Percentiles rank a stretch among this genome's conserved stretches.
These are phyloP conservation scores for Scedosporium dehoogii DNA, from an alignment of 2,329 filamentous ascomycete genomes.

Conservation along the genomic window DNA sequence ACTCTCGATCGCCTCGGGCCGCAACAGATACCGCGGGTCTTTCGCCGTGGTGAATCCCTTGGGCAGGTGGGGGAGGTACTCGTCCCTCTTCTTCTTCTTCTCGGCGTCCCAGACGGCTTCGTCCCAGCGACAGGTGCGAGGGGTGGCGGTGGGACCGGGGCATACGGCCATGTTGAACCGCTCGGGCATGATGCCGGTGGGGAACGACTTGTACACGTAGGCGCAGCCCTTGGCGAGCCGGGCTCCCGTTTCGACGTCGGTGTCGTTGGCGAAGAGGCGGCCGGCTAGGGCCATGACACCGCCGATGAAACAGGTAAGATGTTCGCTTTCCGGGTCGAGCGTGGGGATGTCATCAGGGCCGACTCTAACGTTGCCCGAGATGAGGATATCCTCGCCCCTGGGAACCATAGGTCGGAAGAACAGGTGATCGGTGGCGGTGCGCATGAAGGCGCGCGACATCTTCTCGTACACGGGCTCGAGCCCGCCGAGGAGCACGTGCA, in stretches of 20 bases:
- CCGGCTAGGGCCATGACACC: slow-evolving; percentile 56
- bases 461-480: slow-evolving; percentile 25
- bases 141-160: slow-evolving; percentile 16
- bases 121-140: slow-evolving; percentile 23
- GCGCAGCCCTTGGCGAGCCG: slow-evolving; percentile 54
- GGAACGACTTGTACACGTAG: slow-evolving; percentile 49
- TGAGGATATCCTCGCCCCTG: slow-evolving; percentile 43
- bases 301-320: slow-evolving; percentile 56
- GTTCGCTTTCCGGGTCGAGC: slow-evolving; percentile 33
- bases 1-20: slow-evolving; percentile 72
- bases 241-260: slow-evolving; percentile 46
- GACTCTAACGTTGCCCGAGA: slow-evolving; percentile 43
- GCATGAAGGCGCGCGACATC: slow-evolving; percentile 36
- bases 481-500: slow-evolving; percentile 57
- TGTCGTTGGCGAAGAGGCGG: slow-evolving; percentile 41
- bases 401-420: slow-evolving; percentile 58
- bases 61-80: slow-evolving; percentile 25
- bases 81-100: slow-evolving; percentile 14
- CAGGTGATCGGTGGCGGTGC: slow-evolving; percentile 50
- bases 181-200: slow-evolving; percentile 53
- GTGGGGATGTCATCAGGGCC: slow-evolving; percentile 11
- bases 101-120: slow-evolving; percentile 17
- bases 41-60: slow-evolving; percentile 45
- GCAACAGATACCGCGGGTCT: slow-evolving; percentile 53
- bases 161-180: slow-evolving; percentile 39